A percentile compares a stretch with the other conserved stretches of the same genome.
phyloP scores from a whole-genome alignment of 2,329 filamentous ascomycete genomes.

The Penicillium thymicola region DNA sequence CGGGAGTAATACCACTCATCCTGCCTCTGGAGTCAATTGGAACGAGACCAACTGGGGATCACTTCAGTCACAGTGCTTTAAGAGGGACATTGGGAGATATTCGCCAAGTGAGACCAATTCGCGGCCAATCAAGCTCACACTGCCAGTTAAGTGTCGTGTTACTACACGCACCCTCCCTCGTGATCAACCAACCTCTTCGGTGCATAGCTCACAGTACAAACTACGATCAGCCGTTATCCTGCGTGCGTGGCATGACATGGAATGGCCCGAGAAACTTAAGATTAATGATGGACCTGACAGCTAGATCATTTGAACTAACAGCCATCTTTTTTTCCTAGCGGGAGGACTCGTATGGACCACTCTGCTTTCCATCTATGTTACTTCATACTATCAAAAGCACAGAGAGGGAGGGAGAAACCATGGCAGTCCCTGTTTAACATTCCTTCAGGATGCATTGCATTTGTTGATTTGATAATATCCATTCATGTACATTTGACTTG shows the following conservation, averaged over 20 bases:
- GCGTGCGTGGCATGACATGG: not conserved
- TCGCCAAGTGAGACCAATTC: no score
- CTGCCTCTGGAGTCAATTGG: no score
- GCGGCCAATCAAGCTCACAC: no score
- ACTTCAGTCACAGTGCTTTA: no score
- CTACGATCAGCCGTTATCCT: not conserved
- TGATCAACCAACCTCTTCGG: no score
- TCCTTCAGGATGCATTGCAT: conserved; percentile 24
- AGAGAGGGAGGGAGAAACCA: not conserved
- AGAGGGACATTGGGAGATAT: no score
- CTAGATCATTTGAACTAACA: not conserved
- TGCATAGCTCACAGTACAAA: conserved; percentile 1
- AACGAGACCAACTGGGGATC: no score
- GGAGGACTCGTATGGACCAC: not conserved
- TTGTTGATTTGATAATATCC: not conserved
- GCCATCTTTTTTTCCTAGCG: not conserved
- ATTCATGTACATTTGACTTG: not conserved
- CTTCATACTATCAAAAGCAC: not conserved
- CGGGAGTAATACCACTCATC: no score
- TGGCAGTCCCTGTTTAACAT: not conserved
- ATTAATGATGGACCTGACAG: not conserved
- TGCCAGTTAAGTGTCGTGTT: no score
- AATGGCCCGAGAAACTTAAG: not conserved
- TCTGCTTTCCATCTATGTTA: conserved; percentile 1
- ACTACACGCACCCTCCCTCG: no score